phyloP scores from a whole-genome alignment of 1,284 basidiomycete genomes.

The Papiliotrema flavescens region DNA sequence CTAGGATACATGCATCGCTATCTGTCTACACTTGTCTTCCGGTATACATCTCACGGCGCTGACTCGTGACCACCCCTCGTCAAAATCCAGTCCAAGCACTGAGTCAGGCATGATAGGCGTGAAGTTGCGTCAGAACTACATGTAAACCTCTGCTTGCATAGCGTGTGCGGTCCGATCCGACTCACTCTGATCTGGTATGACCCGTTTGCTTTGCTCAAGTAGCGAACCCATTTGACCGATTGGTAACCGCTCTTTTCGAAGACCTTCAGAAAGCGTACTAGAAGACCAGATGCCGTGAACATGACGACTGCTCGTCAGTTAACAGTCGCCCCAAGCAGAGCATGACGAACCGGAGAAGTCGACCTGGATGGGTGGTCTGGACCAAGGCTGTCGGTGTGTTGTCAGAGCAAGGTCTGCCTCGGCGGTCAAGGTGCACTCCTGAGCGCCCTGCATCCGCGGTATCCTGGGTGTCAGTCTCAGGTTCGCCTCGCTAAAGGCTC shows the following conservation, averaged over 20 bases:
- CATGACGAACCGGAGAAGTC: conserved; percentile 64
- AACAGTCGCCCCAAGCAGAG: neutral
- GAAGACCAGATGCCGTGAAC: conserved; percentile 93
- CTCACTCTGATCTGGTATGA: conserved; percentile 46
- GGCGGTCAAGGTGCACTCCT: conserved; percentile 81
- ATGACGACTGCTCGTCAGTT: conserved; percentile 72
- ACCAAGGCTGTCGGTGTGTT: conserved; percentile 90
- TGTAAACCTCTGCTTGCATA: neutral
- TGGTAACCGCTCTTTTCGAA: conserved; percentile 94
- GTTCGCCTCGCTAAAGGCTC: neutral
- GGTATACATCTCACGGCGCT: too few relatives aligned
- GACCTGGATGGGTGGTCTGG: conserved; percentile 92
- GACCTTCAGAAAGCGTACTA: conserved; percentile 96
- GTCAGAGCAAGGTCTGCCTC: conserved; percentile 80
- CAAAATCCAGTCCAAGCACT: too few relatives aligned
- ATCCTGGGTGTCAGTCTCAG: conserved; percentile 58
- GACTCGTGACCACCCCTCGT: too few relatives aligned
- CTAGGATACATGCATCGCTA: too few relatives aligned
- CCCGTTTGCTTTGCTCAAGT: conserved; percentile 43
- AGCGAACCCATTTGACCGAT: conserved; percentile 84
- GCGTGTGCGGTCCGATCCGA: neutral
- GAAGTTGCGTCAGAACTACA: neutral
- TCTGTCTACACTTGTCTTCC: too few relatives aligned
- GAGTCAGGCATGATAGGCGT: neutral
- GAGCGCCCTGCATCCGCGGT: conserved; percentile 84